These are phyloP conservation scores for Clitoria ternatea DNA, from an alignment of 306 rosid species.

Conservation along the genomic window DNA sequence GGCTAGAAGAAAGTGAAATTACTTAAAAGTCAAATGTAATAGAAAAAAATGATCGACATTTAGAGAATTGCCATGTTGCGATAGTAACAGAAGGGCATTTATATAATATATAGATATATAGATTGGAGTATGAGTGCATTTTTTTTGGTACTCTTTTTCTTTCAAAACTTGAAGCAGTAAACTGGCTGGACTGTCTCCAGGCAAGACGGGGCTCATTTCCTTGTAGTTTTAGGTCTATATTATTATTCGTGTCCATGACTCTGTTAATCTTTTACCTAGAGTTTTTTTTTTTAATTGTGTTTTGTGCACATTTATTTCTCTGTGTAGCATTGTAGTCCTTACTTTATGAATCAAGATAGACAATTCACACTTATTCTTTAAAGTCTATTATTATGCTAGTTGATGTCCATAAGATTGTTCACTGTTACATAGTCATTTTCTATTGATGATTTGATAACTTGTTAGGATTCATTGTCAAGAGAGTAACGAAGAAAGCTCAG, in stretches of 20 bases:
- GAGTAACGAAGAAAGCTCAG: conserved; percentile 97
- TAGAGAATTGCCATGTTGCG: neutral
- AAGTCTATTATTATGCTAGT: conserved; percentile 1
- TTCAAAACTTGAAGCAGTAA: neutral
- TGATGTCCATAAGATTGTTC: neutral
- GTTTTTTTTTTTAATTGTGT: neutral
- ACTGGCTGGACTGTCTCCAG: neutral
- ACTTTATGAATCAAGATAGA: neutral
- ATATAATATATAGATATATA: neutral
- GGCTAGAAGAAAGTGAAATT: neutral
- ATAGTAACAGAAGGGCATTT: neutral
- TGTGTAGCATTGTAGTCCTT: neutral
- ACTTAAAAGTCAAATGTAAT: neutral
- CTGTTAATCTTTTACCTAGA: neutral
- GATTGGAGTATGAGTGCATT: neutral
- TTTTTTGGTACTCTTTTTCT: neutral
- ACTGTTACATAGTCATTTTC: conserved; percentile 21
- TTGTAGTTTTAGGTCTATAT: neutral
- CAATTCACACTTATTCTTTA: neutral
- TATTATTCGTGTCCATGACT: conserved; percentile 1
- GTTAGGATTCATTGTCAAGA: conserved; percentile 85
- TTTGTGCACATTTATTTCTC: neutral
- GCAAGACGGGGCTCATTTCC: neutral
- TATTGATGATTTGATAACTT: conserved; percentile 31
- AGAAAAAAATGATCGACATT: neutral